Conservation (phyloP, 108 stramenopile genomes). For the Skeletonema menzelii region DNA sequence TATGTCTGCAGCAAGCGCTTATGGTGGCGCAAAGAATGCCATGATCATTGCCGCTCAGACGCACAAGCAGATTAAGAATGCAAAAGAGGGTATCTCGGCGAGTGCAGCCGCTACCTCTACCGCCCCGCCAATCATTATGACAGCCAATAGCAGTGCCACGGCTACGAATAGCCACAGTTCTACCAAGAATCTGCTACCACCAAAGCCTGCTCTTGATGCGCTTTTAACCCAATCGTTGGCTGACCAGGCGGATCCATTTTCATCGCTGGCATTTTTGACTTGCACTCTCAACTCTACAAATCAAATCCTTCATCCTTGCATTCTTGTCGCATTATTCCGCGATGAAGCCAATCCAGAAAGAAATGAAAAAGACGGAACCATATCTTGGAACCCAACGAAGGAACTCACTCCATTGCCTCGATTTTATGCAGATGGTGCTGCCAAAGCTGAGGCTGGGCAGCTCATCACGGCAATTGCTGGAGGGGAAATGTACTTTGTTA, state of each 20-base stretch:
- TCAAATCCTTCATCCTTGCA: constrained; percentile 55
- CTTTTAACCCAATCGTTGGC: constrained; percentile 45
- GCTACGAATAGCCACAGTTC: not conserved
- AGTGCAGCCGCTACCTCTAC: constrained; percentile 8
- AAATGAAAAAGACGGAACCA: constrained; percentile 35
- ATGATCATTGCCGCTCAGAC: constrained; percentile 45
- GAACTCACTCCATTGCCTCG: constrained; percentile 39
- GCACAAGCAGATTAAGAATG: constrained; percentile 58
- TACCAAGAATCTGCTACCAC: constrained; percentile 11
- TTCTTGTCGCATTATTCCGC: constrained; percentile 46
- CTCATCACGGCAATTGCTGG: constrained; percentile 52
- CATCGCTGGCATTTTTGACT: constrained; percentile 44
- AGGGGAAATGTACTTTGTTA: constrained; percentile 56
- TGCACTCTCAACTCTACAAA: constrained; percentile 55
- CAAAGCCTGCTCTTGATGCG: constrained; percentile 28
- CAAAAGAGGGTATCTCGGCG: constrained; percentile 55
- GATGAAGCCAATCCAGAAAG: constrained; percentile 15
- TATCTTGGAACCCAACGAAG: constrained; percentile 40
- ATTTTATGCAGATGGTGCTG: constrained; percentile 54
- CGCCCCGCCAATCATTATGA: constrained; percentile 2
- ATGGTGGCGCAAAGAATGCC: constrained; percentile 26
- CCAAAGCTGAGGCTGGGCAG: constrained; percentile 40
- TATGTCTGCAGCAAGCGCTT: not conserved
- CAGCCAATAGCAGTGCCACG: not conserved
- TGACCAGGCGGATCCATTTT: constrained; percentile 44